Percentiles rank a stretch among this genome's conserved stretches.
Conservation (phyloP, 768 basidiomycete species). For the Macrolepiota fuliginosa region DNA sequence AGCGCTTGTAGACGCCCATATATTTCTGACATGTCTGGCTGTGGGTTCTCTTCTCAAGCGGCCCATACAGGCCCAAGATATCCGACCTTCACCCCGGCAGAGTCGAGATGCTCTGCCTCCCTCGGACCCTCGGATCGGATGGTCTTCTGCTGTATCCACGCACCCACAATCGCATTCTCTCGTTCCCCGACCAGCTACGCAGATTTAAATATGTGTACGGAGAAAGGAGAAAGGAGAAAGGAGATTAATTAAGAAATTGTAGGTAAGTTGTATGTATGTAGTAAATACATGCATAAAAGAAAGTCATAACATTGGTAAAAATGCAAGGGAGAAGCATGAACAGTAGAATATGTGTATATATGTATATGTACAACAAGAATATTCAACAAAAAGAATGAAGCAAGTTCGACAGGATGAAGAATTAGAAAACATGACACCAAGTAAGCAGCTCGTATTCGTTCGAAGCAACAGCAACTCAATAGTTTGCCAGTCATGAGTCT, state of each 20-base stretch:
- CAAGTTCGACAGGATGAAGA: neutral
- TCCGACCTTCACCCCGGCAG: no score
- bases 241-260: neutral
- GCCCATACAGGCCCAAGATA: no score
- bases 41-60: no score
- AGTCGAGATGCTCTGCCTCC: no score
- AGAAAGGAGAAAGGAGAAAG: no score
- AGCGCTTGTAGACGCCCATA: no score
- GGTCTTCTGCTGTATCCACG: no score
- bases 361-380: neutral
- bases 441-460: neutral
- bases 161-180: no score
- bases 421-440: neutral
- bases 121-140: no score
- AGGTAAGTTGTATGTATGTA: neutral
- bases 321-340: neutral
- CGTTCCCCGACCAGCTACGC: neutral
- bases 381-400: neutral
- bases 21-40: no score
- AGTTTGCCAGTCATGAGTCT: neutral
- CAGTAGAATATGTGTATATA: neutral
- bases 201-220: no score
- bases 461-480: neutral
- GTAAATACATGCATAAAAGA: constrained; percentile 5
- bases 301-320: neutral